Evolutionary conservation across 2,329 filamentous ascomycete species (phyloP), one percentile per base, ranked within the genome.

Genomic region (Cercospora sp.): DNA sequence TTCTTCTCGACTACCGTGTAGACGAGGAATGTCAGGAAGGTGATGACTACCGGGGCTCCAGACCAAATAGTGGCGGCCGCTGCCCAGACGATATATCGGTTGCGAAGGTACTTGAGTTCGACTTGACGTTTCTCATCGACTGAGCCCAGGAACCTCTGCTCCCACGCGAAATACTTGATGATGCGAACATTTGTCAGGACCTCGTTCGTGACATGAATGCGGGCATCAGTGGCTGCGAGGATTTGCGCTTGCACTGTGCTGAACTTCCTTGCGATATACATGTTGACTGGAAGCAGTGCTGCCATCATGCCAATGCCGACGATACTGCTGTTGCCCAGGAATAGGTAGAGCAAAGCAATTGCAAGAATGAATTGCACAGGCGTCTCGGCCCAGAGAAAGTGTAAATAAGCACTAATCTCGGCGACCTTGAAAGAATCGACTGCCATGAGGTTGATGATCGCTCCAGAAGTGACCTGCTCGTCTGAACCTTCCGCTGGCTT

Each of bases 371-470:
- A 87, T 80, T 98, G 94, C 0, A 95, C 91, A 0, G 95, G 95
- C 1, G 94, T 94, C 69, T 91, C 90, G 0, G 94, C 94, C 84
- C 94, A 91, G n/a, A 99, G 84, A 80, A 97, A 99, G 80, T 99
- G 95, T 34, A 99, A 84, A 78, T 99, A 99, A 0, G 94, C 91
- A 43, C 93, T 95, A 68, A 97, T 90, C 78, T 99, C 95, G 70
- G 92, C 91, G 65, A 99, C 93, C 82, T 99, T 99, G 88, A 98
- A 98, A 59, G 94, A 97, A 83, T 99, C 96, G 49, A 99, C 96
- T 10, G 95, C 96, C 95, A 99, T 99, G 72, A 99, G 85, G 80
- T 98, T 99, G 83, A 99, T 99, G 76, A 99, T 97, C n/a, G 95
- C 97, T 70, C 96, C 95, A 61, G 96, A 86, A 69, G 95, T 97